A percentile compares a stretch with the other conserved stretches of the same genome.
These are phyloP conservation scores for Pistacia integerrima DNA, from an alignment of 345 rosid species.

Conservation along the genomic window DNA sequence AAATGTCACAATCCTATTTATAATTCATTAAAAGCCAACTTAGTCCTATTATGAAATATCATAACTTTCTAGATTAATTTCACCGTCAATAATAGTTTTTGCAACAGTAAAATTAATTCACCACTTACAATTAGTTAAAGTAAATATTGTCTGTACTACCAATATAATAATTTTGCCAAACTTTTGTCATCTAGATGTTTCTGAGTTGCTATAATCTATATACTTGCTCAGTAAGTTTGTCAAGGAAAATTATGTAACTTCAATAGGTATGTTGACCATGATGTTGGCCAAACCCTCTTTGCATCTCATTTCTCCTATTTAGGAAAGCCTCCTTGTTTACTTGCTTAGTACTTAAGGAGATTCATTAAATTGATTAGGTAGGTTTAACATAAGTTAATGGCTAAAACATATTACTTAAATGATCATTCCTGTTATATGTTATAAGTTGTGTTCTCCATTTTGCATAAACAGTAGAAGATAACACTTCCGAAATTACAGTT, in stretches of 20 bases:
- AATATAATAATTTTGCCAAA: background rate
- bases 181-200: background rate
- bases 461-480: background rate
- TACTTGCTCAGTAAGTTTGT: background rate
- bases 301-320: too few species aligned
- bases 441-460: background rate
- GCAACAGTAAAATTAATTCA: background rate
- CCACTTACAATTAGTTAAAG: background rate
- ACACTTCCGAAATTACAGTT: constrained; percentile 4
- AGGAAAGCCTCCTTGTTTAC: too few species aligned
- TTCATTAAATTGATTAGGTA: background rate
- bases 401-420: background rate
- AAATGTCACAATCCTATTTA: background rate
- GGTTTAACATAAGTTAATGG: background rate
- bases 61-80: background rate
- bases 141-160: background rate
- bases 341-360: too few species aligned
- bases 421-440: background rate
- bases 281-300: too few species aligned
- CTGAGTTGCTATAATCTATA: background rate
- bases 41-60: background rate
- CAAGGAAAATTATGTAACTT: background rate
- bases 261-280: too few species aligned
- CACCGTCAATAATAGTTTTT: background rate
- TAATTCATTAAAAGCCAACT: background rate